A percentile compares a stretch with the other conserved stretches of the same genome.
Evolutionary conservation across 106 monocot species (phyloP).

Genomic region (Phalaenopsis aphrodite): DNA sequence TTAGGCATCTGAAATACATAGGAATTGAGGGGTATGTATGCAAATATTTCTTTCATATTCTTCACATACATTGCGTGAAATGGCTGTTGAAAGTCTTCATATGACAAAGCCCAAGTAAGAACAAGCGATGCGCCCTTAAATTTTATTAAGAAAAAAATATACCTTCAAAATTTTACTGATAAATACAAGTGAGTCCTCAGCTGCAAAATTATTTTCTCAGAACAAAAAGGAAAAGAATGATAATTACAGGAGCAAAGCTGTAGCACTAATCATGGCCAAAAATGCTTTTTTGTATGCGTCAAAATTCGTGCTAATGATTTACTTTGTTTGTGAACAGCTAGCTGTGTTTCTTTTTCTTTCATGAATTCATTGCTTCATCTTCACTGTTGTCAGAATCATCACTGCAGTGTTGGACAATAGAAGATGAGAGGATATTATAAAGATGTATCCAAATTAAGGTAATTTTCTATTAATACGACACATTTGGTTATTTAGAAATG

Average conservation of each 20-base stretch:
- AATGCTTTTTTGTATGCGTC: background rate
- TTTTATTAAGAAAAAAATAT: no score
- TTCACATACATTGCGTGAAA: no score
- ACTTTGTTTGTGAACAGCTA: background rate
- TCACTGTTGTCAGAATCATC: constrained; percentile 74
- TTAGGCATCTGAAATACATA: no score
- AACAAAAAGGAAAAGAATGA: background rate
- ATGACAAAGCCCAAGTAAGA: no score
- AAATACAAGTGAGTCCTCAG: background rate
- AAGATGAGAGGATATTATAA: background rate
- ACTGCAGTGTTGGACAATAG: constrained; percentile 25
- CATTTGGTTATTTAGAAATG: no score
- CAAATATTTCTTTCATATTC: no score
- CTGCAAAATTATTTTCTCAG: background rate
- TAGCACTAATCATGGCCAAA: background rate
- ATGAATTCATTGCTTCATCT: constrained; percentile 35
- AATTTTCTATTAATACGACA: no score
- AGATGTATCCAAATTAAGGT: no score
- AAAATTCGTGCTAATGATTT: background rate
- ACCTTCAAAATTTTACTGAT: background rate
- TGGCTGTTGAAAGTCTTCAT: background rate
- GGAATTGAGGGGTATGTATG: no score
- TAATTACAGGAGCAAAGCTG: background rate
- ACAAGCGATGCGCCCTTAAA: no score
- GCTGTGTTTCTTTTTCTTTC: background rate